Evolutionary conservation across 202 grass and related monocot genomes (phyloP), one percentile per base, ranked within the genome.

Genomic region (Alloteropsis angusta): DNA sequence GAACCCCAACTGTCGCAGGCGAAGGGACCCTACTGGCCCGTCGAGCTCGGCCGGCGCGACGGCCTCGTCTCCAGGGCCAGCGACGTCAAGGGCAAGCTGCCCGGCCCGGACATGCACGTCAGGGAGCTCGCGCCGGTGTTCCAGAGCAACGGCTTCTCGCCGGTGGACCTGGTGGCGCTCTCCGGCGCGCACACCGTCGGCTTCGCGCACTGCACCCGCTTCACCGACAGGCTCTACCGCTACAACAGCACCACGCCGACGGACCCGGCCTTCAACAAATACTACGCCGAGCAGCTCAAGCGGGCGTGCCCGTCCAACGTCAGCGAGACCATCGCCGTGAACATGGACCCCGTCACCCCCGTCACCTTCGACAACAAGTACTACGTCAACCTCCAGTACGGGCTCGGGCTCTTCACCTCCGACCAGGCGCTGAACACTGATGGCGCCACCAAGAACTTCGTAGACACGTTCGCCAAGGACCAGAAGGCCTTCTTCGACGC

Each of bases 141-240:
- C 47, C 15, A 49, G 21, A 64, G 15, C 19, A 64, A 69, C 13
- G 61, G 74, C 23, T 85, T 97, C 42, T 66, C 73, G 12, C 17
- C 26, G 79, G 5, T 0, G 4, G 93, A 97, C 79, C 5, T 97
- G 91, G 21, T 91, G 2, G 80, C 85, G 18, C 93, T 90, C 47
- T 96, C 90, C 5, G 93, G 93, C 2, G 93, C 84, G 35, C 93
- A 97, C 86, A 97, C 93, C 15, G 78, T 93, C 58, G 93, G 93
- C 37, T 93, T 97, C 82, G 53, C 91, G 13, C 93, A 97, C 75
- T 97, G 93, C 82, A 60, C 9, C 48, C 88, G 90, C 61, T 97
- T 97, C 82, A 6, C 65, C 15, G 9, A 44, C 22, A 75, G 93
- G 70, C 81, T 97, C 0, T 97, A 93, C 78, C 19, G n/a, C 47